A percentile compares a stretch with the other conserved stretches of the same genome.
These are phyloP conservation scores for Serendipita vermifera DNA, from an alignment of 768 basidiomycete species.

Conservation along the genomic window DNA sequence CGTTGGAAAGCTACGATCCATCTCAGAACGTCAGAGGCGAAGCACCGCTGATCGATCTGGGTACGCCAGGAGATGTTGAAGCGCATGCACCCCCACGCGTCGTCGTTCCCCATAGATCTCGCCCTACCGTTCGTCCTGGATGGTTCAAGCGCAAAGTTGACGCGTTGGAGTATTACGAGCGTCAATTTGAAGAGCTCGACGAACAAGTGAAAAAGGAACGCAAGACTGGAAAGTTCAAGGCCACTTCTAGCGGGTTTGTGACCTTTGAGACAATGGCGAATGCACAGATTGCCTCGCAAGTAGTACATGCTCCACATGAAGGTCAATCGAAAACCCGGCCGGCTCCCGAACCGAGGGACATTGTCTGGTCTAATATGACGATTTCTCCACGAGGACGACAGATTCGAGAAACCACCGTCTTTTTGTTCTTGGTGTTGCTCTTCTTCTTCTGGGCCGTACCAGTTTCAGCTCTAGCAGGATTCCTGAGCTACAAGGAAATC, in stretches of 20 bases:
- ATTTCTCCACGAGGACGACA: constrained; percentile 45
- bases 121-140: constrained; percentile 62
- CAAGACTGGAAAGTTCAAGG: constrained; percentile 56
- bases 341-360: constrained; percentile 90
- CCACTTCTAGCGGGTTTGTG: constrained; percentile 81
- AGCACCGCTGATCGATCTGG: constrained; percentile 22
- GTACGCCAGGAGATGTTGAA: constrained; percentile 32
- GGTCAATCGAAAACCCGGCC: constrained; percentile 52
- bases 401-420: constrained; percentile 58
- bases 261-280: constrained; percentile 94
- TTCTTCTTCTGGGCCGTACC: constrained; percentile 91
- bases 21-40: constrained; percentile 34
- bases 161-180: constrained; percentile 77
- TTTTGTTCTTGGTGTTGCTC: constrained; percentile 53
- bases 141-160: constrained; percentile 75
- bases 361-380: constrained; percentile 86
- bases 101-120: constrained; percentile 57
- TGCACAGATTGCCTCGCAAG: constrained; percentile 87
- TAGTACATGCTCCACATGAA: constrained; percentile 59
- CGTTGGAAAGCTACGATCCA: constrained; percentile 68
- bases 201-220: constrained; percentile 68
- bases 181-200: constrained; percentile 66
- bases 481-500: constrained; percentile 89
- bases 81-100: constrained; percentile 44
- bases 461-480: constrained; percentile 69